Conservation (phyloP, 1,139 yeast species). For the Candida pseudoviswanathii region DNA sequence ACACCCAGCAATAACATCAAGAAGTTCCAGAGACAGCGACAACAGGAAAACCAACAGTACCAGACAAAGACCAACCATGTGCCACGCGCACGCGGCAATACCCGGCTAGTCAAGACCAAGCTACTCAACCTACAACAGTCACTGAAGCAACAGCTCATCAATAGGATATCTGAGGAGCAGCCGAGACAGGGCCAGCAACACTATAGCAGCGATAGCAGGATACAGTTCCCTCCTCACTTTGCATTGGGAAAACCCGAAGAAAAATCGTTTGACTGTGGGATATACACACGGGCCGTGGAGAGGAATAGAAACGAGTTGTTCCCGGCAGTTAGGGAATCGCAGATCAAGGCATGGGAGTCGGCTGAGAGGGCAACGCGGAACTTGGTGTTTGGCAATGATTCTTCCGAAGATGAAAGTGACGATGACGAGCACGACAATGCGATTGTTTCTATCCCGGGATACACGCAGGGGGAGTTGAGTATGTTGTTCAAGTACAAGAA, state of each 20-base stretch:
- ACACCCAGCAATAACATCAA: slow-evolving; percentile 37
- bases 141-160: slow-evolving; percentile 17
- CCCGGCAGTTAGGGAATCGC: slow-evolving; percentile 36
- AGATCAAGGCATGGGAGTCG: slow-evolving; percentile 50
- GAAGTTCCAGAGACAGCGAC: slow-evolving; percentile 24
- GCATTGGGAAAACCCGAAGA: not conserved
- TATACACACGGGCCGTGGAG: slow-evolving; percentile 10
- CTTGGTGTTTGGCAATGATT: slow-evolving; percentile 39
- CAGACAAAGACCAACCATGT: slow-evolving; percentile 12
- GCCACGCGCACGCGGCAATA: slow-evolving; percentile 21
- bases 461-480: slow-evolving; percentile 39
- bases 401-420: slow-evolving; percentile 24
- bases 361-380: slow-evolving; percentile 43
- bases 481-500: slow-evolving; percentile 18
- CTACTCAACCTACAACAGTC: slow-evolving; percentile 35
- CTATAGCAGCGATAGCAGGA: not conserved
- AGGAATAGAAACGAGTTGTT: slow-evolving; percentile 14
- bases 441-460: slow-evolving; percentile 40
- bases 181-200: not conserved
- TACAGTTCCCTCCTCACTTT: slow-evolving; percentile 1
- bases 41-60: slow-evolving; percentile 17
- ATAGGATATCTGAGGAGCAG: slow-evolving; percentile 4
- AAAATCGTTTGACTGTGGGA: slow-evolving; percentile 18
- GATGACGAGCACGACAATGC: slow-evolving; percentile 9
- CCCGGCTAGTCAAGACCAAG: slow-evolving; percentile 30